Conservation (phyloP, 1,139 yeast species). For the Wickerhamomyces sp. region DNA sequence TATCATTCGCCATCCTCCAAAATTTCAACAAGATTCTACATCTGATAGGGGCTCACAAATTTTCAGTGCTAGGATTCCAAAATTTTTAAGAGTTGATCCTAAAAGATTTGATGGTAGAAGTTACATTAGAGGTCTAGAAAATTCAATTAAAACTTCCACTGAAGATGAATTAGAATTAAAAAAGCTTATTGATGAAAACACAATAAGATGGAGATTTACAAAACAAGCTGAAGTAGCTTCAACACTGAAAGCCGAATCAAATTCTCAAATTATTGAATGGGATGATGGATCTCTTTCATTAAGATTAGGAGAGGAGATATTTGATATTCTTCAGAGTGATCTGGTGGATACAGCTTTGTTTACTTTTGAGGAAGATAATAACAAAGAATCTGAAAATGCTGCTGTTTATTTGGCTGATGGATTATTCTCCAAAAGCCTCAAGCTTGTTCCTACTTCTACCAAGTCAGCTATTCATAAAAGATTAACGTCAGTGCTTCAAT, state of each 20-base stretch:
- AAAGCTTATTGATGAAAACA: slow-evolving; percentile 67
- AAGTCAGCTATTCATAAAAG: slow-evolving; percentile 76
- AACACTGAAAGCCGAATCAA: slow-evolving; percentile 68
- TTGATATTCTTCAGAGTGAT: slow-evolving; percentile 69
- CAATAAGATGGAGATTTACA: slow-evolving; percentile 90
- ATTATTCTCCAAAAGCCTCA: slow-evolving; percentile 48
- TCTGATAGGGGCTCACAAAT: slow-evolving; percentile 36
- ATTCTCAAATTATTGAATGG: slow-evolving; percentile 91
- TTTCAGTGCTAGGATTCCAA: slow-evolving; percentile 68
- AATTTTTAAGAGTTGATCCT: slow-evolving; percentile 77
- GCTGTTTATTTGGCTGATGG: slow-evolving; percentile 29
- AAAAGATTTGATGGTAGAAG: slow-evolving; percentile 77
- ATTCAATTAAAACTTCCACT: slow-evolving; percentile 33
- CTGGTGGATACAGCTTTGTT: slow-evolving; percentile 71
- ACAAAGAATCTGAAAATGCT: slow-evolving; percentile 1
- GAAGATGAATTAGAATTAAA: slow-evolving; percentile 44
- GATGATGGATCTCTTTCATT: slow-evolving; percentile 85
- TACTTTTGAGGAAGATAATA: slow-evolving; percentile 33
- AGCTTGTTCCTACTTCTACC: slow-evolving; percentile 85
- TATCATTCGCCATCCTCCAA: slow-evolving; percentile 66
- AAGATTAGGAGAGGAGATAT: slow-evolving; percentile 82
- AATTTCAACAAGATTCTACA: slow-evolving; percentile 33
- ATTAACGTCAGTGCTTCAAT: slow-evolving; percentile 72
- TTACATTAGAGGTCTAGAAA: slow-evolving; percentile 31
- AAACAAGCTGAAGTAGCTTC: slow-evolving; percentile 57